Evolutionary conservation across 495 filamentous ascomycete species (phyloP), one percentile per base, ranked within the genome.

Genomic region (Letharia lupina): DNA sequence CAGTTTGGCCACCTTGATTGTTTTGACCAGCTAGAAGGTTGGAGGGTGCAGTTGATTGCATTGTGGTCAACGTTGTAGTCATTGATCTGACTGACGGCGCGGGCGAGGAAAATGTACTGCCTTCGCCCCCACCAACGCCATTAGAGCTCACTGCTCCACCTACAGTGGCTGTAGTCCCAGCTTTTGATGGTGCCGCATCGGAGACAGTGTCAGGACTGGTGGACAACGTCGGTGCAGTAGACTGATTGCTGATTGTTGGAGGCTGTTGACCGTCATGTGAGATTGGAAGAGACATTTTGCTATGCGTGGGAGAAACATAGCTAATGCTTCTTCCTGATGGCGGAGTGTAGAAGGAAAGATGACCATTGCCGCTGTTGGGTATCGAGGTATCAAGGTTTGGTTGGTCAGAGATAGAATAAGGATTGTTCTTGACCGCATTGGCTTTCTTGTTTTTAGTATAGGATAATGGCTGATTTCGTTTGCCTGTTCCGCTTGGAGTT

Each of bases 1-100:
- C 66, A 50, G 70, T 64, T 67, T 63, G 78, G 68, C 65, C 63
- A 58, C 72, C 74, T 42, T 57, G 66, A 20, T 66, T 77, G 74
- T 67, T 67, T 37, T 37, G 54, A 45, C 76, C 77, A 56, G 81
- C 79, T 61, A 87, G 73, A 16, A 86, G 81, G 52, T 81, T 82
- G 50, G 90, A 90, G 2, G 87, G 86, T 16, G 88, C 86, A 41
- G 87, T 80, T 6, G 94, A 98, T 74, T 98, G 94, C 59, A 98
- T 93, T 0, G 94, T 98, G 1, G 94, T 98, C 61, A 98, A 82
- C 6, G 94, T 98, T 0, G 94, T 98, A 2, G 94, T 91, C 60
- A 98, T 81, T 1, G 93, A 97, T 62, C 89, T 90, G 37, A 94
- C 87, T 7, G 93, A 97, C 5, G 92, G 93, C 13, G 91, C 88